A percentile compares a stretch with the other conserved stretches of the same genome.
phyloP scores from a whole-genome alignment of 768 basidiomycete genomes.

The Podaxis pistillaris region DNA sequence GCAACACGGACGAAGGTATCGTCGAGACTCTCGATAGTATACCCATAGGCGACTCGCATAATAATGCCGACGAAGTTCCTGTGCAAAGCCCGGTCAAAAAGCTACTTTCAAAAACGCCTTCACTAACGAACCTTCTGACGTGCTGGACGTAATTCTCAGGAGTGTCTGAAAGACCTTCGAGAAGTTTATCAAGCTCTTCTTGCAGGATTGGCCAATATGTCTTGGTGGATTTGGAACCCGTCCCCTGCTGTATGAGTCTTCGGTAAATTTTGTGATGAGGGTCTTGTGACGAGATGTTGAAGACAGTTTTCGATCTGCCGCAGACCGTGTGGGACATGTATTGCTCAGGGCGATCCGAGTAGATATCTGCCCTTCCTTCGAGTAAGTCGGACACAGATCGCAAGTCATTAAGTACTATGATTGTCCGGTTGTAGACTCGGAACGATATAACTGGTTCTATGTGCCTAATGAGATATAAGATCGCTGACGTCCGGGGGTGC shows the following conservation, averaged over 20 bases:
- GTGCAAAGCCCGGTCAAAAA: background rate
- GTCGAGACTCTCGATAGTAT: slow-evolving; percentile 29
- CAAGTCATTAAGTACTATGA: slow-evolving; percentile 49
- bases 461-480: background rate
- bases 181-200: slow-evolving; percentile 31
- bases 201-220: slow-evolving; percentile 35
- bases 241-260: slow-evolving; percentile 35
- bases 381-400: slow-evolving; percentile 46
- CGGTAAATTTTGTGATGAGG: slow-evolving; percentile 39
- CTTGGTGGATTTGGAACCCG: slow-evolving; percentile 33
- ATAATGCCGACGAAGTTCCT: slow-evolving; percentile 39
- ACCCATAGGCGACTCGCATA: slow-evolving; percentile 44
- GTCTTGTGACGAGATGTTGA: slow-evolving; percentile 42
- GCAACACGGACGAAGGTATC: slow-evolving; percentile 39
- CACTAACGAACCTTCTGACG: slow-evolving; percentile 32
- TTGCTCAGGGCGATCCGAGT: slow-evolving; percentile 52
- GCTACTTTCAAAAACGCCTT: background rate
- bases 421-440: slow-evolving; percentile 39
- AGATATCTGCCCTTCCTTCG: slow-evolving; percentile 47
- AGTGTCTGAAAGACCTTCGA: slow-evolving; percentile 28
- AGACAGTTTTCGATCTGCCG: slow-evolving; percentile 38
- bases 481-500: background rate
- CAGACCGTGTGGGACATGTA: slow-evolving; percentile 44
- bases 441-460: slow-evolving; percentile 48
- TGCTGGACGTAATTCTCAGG: slow-evolving; percentile 34